Conservation (phyloP, 495 filamentous ascomycete species). For the Physcia stellaris region DNA sequence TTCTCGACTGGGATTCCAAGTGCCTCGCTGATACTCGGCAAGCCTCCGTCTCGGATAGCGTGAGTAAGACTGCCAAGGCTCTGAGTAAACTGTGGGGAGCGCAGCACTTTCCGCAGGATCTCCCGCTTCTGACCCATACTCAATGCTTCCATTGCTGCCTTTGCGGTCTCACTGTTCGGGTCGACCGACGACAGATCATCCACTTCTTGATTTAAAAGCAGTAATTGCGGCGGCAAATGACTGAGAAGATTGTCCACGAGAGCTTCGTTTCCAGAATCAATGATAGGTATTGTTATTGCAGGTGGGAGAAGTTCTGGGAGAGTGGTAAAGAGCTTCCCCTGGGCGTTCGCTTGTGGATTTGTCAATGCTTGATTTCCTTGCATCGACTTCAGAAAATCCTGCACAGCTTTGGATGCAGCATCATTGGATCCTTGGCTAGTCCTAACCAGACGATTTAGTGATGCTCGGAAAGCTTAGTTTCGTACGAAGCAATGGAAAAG, state of each 20-base stretch:
- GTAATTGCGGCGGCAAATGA: slow-evolving; percentile 59
- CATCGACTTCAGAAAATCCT: slow-evolving; percentile 79
- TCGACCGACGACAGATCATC: slow-evolving; percentile 43
- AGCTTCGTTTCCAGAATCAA: slow-evolving; percentile 48
- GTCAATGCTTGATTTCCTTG: slow-evolving; percentile 37
- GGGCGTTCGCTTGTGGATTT: slow-evolving; percentile 28
- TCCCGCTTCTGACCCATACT: slow-evolving; percentile 65
- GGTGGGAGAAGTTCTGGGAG: slow-evolving; percentile 76
- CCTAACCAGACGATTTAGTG: not conserved
- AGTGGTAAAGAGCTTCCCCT: slow-evolving; percentile 58
- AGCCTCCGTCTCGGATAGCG: slow-evolving; percentile 81
- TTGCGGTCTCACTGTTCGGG: slow-evolving; percentile 47
- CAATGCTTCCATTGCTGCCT: slow-evolving; percentile 62
- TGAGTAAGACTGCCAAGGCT: slow-evolving; percentile 70
- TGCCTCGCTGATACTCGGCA: slow-evolving; percentile 80
- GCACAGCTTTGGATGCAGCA: slow-evolving; percentile 52
- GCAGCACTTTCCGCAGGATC: slow-evolving; percentile 69
- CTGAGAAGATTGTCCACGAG: slow-evolving; percentile 60
- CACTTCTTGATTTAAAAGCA: slow-evolving; percentile 59
- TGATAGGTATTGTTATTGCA: slow-evolving; percentile 58
- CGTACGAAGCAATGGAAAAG: no score
- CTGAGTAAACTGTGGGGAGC: slow-evolving; percentile 82
- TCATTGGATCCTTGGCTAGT: no score
- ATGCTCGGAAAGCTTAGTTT: no score
- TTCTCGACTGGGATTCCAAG: slow-evolving; percentile 65